These are phyloP conservation scores for Candida tallmaniae DNA, from an alignment of 805 yeast species.

Conservation along the genomic window DNA sequence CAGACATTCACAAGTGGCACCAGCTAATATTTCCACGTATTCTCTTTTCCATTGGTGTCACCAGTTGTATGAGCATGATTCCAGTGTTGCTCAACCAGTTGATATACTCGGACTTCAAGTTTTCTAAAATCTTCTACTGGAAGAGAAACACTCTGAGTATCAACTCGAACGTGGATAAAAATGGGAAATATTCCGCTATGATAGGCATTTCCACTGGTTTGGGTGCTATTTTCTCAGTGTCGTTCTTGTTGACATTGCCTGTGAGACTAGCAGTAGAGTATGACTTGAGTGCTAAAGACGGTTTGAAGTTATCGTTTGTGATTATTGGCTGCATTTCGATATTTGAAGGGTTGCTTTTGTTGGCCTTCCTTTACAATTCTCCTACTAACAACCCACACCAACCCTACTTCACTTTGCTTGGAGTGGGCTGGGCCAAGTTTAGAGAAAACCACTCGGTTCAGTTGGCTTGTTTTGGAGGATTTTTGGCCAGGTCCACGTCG, in stretches of 20 bases:
- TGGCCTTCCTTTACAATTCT: conserved; percentile 42
- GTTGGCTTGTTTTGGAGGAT: conserved; percentile 56
- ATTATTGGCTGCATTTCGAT: conserved; percentile 44
- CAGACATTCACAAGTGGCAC: conserved; percentile 32
- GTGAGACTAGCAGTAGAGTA: conserved; percentile 38
- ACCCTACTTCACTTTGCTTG: conserved; percentile 19
- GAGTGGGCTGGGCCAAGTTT: conserved; percentile 46
- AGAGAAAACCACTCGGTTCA: conserved; percentile 42
- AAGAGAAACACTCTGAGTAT: conserved; percentile 1
- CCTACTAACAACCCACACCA: conserved; percentile 18
- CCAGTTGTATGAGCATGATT: conserved; percentile 51
- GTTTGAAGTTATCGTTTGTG: conserved; percentile 46
- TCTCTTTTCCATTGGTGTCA: conserved; percentile 59
- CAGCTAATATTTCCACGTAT: conserved; percentile 43
- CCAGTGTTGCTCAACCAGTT: conserved; percentile 58
- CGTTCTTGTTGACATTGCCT: conserved; percentile 54
- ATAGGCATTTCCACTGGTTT: conserved; percentile 60
- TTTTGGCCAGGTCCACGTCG: conserved; percentile 60
- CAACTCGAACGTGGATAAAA: conserved; percentile 4
- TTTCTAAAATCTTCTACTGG: conserved; percentile 27
- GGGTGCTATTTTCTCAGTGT: conserved; percentile 64
- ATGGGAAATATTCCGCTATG: conserved; percentile 55
- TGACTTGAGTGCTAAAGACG: conserved; percentile 28
- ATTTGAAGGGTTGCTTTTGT: conserved; percentile 33
- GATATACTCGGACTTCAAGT: conserved; percentile 39